These are phyloP conservation scores for Pythium monospermum DNA, from an alignment of 352 stramenopile genomes.

Conservation along the genomic window DNA sequence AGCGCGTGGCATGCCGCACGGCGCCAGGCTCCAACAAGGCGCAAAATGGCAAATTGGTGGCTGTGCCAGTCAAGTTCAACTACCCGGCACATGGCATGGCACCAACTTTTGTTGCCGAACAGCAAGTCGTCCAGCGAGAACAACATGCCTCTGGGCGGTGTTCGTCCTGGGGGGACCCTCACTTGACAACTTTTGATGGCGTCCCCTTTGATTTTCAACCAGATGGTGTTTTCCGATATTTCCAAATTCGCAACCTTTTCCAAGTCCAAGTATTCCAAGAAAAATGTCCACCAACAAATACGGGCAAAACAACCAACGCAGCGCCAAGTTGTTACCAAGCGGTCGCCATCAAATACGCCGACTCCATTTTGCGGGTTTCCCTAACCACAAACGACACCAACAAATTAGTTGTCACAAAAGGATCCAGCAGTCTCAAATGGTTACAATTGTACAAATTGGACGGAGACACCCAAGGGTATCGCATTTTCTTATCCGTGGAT, in stretches of 20 bases:
- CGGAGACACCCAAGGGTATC: conserved; percentile 17
- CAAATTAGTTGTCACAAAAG: conserved; percentile 14
- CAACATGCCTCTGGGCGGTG: conserved; percentile 8
- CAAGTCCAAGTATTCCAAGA: conserved; percentile 27
- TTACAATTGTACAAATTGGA: conserved; percentile 18
- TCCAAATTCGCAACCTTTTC: conserved; percentile 19
- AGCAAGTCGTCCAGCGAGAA: conserved; percentile 15
- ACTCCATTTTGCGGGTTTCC: conserved; percentile 16
- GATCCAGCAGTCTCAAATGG: conserved; percentile 5
- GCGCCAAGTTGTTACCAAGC: conserved; percentile 23
- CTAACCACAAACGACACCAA: conserved; percentile 15
- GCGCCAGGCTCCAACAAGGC: not conserved
- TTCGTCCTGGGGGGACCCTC: conserved; percentile 22
- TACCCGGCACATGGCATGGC: not conserved
- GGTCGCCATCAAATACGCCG: conserved; percentile 17
- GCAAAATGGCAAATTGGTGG: not conserved
- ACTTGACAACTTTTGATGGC: conserved; percentile 25
- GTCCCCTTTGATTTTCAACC: conserved; percentile 24
- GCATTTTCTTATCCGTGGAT: conserved; percentile 23
- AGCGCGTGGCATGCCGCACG: conserved; percentile 8
- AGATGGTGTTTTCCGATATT: conserved; percentile 18
- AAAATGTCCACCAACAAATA: conserved; percentile 12
- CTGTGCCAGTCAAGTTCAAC: conserved; percentile 1
- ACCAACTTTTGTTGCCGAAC: not conserved
- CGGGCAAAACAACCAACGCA: not conserved